A percentile compares a stretch with the other conserved stretches of the same genome.
These are phyloP conservation scores for Ceriops decandra DNA, from an alignment of 345 rosid species.

Conservation along the genomic window DNA sequence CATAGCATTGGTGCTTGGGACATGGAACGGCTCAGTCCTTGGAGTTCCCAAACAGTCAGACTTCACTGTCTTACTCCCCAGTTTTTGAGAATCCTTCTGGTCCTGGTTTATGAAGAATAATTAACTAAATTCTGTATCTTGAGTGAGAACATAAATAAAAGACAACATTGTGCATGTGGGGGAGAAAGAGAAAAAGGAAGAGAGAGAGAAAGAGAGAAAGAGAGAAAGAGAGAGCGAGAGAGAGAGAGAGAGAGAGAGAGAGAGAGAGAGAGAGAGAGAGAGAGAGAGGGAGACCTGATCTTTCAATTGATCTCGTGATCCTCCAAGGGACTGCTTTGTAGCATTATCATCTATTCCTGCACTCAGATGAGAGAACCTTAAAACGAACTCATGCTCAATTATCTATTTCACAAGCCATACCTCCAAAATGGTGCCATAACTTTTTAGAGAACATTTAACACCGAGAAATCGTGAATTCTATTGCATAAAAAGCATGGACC, in stretches of 20 bases:
- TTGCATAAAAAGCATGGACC: not conserved
- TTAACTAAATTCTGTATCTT: not conserved
- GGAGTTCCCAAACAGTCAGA: slow-evolving; percentile 15
- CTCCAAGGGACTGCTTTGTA: not conserved
- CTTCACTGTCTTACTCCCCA: slow-evolving; percentile 13
- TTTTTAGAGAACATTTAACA: not conserved
- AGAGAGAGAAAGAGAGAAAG: no score
- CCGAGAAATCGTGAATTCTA: not conserved
- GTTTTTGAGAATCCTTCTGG: slow-evolving; percentile 6
- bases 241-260: not conserved
- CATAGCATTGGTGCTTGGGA: slow-evolving; percentile 7
- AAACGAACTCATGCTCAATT: not conserved
- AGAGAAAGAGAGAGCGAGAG: no score
- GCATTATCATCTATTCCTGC: slow-evolving; percentile 16
- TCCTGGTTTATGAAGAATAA: not conserved
- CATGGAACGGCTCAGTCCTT: slow-evolving; percentile 14
- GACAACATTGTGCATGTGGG: not conserved
- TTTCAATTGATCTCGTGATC: slow-evolving; percentile 10
- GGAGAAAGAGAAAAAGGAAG: not conserved
- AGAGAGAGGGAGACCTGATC: slow-evolving; percentile 12
- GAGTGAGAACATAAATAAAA: not conserved
- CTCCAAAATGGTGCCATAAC: not conserved
- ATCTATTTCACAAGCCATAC: not conserved
- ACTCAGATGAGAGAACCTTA: not conserved
- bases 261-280: not conserved